Base-by-base conservation (phyloP, 495 filamentous ascomycete genomes). In the Cenococcum geophilum region DNA sequence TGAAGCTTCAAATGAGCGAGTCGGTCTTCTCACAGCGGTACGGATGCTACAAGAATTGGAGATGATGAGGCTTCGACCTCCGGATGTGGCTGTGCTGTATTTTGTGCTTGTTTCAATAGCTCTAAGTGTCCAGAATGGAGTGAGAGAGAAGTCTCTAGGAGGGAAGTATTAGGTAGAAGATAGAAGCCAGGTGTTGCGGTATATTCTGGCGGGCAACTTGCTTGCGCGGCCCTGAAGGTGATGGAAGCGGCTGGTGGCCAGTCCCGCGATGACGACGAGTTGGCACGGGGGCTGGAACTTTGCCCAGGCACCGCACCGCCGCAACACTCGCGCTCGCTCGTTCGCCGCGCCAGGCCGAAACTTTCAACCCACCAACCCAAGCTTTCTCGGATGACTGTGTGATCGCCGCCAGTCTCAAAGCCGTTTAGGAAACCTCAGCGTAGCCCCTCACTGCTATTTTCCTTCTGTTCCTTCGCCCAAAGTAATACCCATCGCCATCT, bases 251-350 rank as follows among this genome's bases (percentile, higher is more conserved):
- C 22, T 51, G 23, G 23, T 51, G 23, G 23, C 11, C 23, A 51
- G 48, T 21, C 22, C 48, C 10, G 23, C 49, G 25, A 52, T 52
- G 49, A 52, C 49, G 49, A 52, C 49, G 49, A 14, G 40, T 45
- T 45, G 40, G 40, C 40, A 45, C 40, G 3, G 27, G 27, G 27
- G 27, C 6, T 32, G 27, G 27, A 32, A 32, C 27, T 32, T 2
- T 32, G 27, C 27, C 27, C 27, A 45, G 40, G 40, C 40, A 45
- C 6, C 6, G 36, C 36, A 40, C 40, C 40, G 40, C 40, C 40
- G 40, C 40, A 18, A 45, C 4, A 4, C 40, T 45, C 11, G 3
- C 14, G 18, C 12, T 14, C 40, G 14, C 11, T 45, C 40, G 40
- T 18, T 32, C 40, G 40, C 40, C 40, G 40, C 12, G 11, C 4